These are phyloP conservation scores for Cucurbita maxima DNA, from an alignment of 306 rosid species.

Conservation along the genomic window DNA sequence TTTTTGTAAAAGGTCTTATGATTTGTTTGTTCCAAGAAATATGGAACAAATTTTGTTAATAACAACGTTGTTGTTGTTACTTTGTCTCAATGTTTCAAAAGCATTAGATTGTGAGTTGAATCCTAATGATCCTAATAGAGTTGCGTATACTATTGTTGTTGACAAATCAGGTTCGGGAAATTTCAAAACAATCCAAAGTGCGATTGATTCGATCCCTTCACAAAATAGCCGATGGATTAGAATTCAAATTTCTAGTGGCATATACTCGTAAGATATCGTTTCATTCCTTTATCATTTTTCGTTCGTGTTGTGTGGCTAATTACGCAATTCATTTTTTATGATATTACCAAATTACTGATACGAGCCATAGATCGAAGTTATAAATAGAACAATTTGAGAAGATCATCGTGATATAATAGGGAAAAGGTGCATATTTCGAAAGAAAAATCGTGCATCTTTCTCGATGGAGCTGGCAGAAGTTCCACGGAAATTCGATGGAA, in stretches of 20 bases:
- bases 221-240: conserved; percentile 17
- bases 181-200: conserved; percentile 24
- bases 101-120: not conserved
- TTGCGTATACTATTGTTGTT: conserved; percentile 10
- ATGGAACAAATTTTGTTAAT: not conserved
- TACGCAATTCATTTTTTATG: not conserved
- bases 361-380: no score
- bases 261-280: not conserved
- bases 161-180: not conserved
- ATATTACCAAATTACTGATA: no score
- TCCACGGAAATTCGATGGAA: conserved; percentile 8
- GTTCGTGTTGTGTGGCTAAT: not conserved
- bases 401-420: not conserved
- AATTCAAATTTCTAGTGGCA: conserved; percentile 17
- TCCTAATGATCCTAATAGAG: not conserved
- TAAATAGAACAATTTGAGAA: no score
- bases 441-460: conserved; percentile 15
- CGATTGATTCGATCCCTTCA: conserved; percentile 19
- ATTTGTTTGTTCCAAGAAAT: not conserved
- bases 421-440: conserved; percentile 18
- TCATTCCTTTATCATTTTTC: not conserved
- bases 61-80: not conserved
- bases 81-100: not conserved
- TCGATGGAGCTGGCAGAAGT: conserved; percentile 12
- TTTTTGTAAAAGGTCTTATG: no score